phyloP scores from a whole-genome alignment of 139 green algal genomes.

The Bryopsis sp. region DNA sequence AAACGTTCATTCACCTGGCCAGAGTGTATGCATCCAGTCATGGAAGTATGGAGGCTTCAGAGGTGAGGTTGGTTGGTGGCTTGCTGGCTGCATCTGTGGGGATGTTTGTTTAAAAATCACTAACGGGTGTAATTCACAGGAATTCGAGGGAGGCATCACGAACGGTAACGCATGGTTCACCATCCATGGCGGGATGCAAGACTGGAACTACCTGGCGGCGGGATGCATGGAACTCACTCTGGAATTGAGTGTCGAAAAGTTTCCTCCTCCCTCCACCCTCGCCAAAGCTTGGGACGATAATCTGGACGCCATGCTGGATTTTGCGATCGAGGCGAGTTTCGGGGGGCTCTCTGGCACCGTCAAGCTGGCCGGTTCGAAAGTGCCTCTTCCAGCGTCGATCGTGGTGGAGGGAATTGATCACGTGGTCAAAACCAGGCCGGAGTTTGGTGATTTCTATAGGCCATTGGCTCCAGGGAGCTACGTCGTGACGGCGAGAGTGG shows the following conservation, averaged over 20 bases:
- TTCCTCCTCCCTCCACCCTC: slow-evolving; percentile 40
- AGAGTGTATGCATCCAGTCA: slow-evolving; percentile 57
- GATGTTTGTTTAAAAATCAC: background rate
- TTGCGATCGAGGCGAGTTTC: slow-evolving; percentile 38
- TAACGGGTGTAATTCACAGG: slow-evolving; percentile 11
- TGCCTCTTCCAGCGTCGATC: slow-evolving; percentile 30
- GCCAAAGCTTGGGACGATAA: slow-evolving; percentile 58
- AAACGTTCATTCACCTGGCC: slow-evolving; percentile 61
- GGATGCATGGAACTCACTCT: slow-evolving; percentile 79
- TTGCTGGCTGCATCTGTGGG: slow-evolving; percentile 1
- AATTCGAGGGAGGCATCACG: slow-evolving; percentile 76
- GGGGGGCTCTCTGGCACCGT: slow-evolving; percentile 12
- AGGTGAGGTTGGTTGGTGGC: background rate
- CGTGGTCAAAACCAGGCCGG: slow-evolving; percentile 10
- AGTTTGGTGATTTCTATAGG: slow-evolving; percentile 46
- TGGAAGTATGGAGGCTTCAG: too few species aligned
- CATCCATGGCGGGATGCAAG: slow-evolving; percentile 80
- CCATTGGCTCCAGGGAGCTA: slow-evolving; percentile 57
- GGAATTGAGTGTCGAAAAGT: slow-evolving; percentile 75
- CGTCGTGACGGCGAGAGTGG: too few species aligned
- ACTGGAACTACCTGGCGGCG: slow-evolving; percentile 79
- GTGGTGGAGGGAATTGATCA: slow-evolving; percentile 37
- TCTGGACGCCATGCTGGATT: slow-evolving; percentile 43
- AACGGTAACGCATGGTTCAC: slow-evolving; percentile 91
- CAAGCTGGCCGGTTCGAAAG: background rate